A percentile compares a stretch with the other conserved stretches of the same genome.
Evolutionary conservation across 2,329 filamentous ascomycete species (phyloP).

Genomic region (Cytospora paraplurivora): DNA sequence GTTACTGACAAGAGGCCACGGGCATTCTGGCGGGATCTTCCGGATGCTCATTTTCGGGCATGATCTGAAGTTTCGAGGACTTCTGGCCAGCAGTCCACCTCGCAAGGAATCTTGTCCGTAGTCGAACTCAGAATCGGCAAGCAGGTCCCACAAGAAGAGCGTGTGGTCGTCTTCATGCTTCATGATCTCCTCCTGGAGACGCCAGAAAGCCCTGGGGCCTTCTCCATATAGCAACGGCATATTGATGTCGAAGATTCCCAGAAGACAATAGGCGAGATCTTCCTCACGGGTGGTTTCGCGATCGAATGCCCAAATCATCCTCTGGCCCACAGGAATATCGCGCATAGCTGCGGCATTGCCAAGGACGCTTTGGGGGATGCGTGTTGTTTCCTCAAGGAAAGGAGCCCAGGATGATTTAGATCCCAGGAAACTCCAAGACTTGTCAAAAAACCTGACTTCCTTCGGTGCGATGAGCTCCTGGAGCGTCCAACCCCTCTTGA

Average conservation of each 20-base stretch:
- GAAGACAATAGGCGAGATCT: conserved; percentile 5
- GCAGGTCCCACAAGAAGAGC: conserved; percentile 1
- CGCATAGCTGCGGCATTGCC: background rate
- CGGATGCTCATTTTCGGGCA: background rate
- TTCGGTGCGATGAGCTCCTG: conserved; percentile 12
- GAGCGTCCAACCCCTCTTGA: conserved; percentile 29
- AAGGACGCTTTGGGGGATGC: background rate
- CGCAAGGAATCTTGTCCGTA: too few species aligned
- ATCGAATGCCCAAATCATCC: background rate
- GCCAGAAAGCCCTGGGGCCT: conserved; percentile 1
- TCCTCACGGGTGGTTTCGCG: background rate
- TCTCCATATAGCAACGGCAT: conserved; percentile 10
- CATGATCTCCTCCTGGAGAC: conserved; percentile 10
- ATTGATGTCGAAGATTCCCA: conserved; percentile 12
- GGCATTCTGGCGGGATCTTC: background rate
- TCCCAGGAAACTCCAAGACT: background rate
- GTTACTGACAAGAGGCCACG: background rate
- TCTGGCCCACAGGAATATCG: background rate
- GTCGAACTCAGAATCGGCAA: background rate
- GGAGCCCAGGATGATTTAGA: background rate
- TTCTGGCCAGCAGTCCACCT: background rate
- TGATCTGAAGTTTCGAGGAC: background rate
- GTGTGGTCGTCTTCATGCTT: background rate
- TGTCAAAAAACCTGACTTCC: background rate
- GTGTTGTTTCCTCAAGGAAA: background rate